Evolutionary conservation across 2,329 filamentous ascomycete species (phyloP), one percentile per base, ranked within the genome.

Genomic region (Elsinoe fawcettii): DNA sequence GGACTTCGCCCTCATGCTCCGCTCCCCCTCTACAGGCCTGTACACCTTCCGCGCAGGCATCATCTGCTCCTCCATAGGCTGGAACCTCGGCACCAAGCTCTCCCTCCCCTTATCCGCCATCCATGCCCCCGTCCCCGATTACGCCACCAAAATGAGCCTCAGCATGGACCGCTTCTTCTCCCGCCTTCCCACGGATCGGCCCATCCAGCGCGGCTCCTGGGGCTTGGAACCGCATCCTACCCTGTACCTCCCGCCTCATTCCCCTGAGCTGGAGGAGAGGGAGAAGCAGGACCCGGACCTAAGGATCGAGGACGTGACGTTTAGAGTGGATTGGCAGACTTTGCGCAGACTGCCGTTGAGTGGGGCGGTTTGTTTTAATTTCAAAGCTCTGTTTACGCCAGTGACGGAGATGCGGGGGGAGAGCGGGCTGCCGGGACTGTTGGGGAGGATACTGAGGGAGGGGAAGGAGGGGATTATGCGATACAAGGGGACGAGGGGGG

Each of bases 251-350:
- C 85, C 87, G 0, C 80, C 84, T 0, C 83, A 82, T 1, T 78
- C 88, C 63, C 80, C 82, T 0, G 82, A 87, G 58, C 83, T 85
- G 63, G 70, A 74, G 39, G 75, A 82, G 32, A 81, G 87, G 16
- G 72, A 76, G 0, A 67, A 72, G 0, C 86, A 91, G 61, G 75
- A 81, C 47, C 72, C 77, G 0, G 70, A 74, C 18, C 73, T 92
- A 5, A 73, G 71, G 0, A 66, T 83, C 1, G 76, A 80, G 0
- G 80, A 87, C 32, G 75, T 87, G 61, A 74, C 86, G 60, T 74
- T 95, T 1, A 81, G 90, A 3, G 88, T 93, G 1, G 90, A 95
- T 69, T 95, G 89, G 88, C 90, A 95, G 71, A 95, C 90, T 0
- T 74, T 95, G 3, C 82, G 90, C 1, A 81, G 90, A 2, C 73